A percentile compares a stretch with the other conserved stretches of the same genome.
Conservation (phyloP, 2,329 filamentous ascomycete species). For the Penicillium sp. region DNA sequence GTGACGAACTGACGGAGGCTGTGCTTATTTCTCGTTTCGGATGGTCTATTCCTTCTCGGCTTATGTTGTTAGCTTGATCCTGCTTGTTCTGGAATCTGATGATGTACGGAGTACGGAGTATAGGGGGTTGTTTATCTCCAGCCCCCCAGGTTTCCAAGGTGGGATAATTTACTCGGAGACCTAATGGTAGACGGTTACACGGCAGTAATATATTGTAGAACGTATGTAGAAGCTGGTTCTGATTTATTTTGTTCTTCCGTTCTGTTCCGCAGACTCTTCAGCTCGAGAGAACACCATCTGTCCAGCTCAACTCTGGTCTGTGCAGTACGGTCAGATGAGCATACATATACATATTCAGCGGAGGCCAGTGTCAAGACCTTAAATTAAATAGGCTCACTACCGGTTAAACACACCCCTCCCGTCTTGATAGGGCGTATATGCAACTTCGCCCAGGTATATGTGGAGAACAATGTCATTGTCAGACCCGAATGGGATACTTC, state of each 20-base stretch:
- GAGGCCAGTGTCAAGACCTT: not conserved
- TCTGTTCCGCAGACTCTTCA: conserved; percentile 2
- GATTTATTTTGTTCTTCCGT: not conserved
- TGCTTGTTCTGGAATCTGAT: not conserved
- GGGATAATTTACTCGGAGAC: not conserved
- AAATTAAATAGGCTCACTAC: not conserved
- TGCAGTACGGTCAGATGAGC: not conserved
- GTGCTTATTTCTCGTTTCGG: not conserved
- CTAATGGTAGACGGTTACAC: not conserved
- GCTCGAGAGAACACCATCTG: not conserved
- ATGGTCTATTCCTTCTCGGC: not conserved
- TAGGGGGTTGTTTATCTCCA: not conserved
- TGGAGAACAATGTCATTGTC: conserved; percentile 1
- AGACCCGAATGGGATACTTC: not conserved
- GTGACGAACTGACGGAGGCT: conserved; percentile 3
- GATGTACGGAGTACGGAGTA: not conserved
- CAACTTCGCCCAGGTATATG: not conserved
- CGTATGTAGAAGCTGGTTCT: not conserved
- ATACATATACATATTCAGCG: not conserved
- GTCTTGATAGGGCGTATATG: not conserved
- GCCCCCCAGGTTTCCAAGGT: not conserved
- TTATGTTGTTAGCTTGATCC: not conserved
- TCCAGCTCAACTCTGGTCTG: not conserved
- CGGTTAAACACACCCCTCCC: not conserved
- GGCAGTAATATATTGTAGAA: not conserved